Evolutionary conservation across 108 stramenopile genomes (phyloP).

Genomic region (Aurantiochytrium sp.): DNA sequence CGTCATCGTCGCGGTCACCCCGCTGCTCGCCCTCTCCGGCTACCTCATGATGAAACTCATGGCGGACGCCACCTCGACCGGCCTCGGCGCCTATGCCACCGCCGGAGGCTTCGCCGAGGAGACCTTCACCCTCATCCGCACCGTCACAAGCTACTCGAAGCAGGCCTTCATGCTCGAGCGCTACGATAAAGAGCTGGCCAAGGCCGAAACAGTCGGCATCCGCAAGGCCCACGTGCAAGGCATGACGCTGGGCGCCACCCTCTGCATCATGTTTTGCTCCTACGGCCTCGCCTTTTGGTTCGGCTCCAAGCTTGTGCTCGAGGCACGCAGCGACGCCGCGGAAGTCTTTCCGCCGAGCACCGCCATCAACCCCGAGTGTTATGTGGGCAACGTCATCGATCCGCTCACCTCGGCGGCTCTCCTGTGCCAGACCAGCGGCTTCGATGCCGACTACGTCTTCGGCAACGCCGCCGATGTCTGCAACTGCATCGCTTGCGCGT

Average conservation of each 20-base stretch:
- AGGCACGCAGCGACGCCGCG: background rate
- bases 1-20: conserved; percentile 59
- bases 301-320: conserved; percentile 41
- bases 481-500: background rate
- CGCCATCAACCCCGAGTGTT: background rate
- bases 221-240: conserved; percentile 55
- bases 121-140: conserved; percentile 63
- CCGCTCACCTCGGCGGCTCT: background rate
- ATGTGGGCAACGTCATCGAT: background rate
- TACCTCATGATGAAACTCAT: conserved; percentile 42
- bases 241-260: conserved; percentile 56
- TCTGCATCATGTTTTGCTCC: conserved; percentile 51
- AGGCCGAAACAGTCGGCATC: conserved; percentile 49
- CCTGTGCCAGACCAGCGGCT: background rate
- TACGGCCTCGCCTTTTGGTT: conserved; percentile 50
- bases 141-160: conserved; percentile 68
- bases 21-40: conserved; percentile 48
- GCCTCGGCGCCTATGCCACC: conserved; percentile 56
- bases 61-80: conserved; percentile 28
- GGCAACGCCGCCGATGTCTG: background rate
- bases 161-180: conserved; percentile 58
- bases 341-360: background rate
- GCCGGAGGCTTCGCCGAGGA: conserved; percentile 68
- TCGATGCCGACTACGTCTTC: background rate
- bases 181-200: conserved; percentile 42